Conservation (phyloP, 78 protist species). For the Salpingoeca rosetta region DNA sequence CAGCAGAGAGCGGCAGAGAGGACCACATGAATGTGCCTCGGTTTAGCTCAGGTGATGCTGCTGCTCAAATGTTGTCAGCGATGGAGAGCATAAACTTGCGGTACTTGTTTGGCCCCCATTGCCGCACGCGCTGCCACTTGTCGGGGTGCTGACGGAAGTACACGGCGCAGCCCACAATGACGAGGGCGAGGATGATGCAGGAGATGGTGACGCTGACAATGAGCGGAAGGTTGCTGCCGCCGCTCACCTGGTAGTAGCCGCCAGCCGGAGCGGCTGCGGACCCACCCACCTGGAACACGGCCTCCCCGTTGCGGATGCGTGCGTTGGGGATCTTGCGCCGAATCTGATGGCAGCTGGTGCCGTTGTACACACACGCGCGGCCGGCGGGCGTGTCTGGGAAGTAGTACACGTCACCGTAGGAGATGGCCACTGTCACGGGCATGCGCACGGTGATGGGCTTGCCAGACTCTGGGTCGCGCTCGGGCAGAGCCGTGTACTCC, state of each 20-base stretch:
- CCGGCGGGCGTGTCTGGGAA: not conserved
- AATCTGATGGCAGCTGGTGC: not conserved
- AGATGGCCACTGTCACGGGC: not conserved
- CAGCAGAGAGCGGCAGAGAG: too few species aligned
- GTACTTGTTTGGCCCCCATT: not conserved
- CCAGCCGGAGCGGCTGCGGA: not conserved
- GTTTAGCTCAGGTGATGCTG: too few species aligned
- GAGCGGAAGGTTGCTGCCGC: not conserved
- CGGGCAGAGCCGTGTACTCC: not conserved
- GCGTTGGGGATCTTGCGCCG: not conserved
- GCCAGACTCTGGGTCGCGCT: not conserved
- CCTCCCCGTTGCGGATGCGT: not conserved
- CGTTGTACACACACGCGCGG: not conserved
- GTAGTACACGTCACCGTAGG: not conserved
- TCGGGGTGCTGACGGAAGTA: constrained; percentile 9
- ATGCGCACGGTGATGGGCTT: not conserved
- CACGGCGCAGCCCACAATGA: not conserved
- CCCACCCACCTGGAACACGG: not conserved
- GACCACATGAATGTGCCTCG: too few species aligned
- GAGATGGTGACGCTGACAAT: not conserved
- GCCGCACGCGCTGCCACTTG: not conserved
- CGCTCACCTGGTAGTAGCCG: not conserved
- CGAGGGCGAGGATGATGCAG: not conserved
- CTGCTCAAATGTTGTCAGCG: too few species aligned
- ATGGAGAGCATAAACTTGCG: too few species aligned